These are phyloP conservation scores for Tolypocladium album DNA, from an alignment of 2,329 filamentous ascomycete genomes.

Conservation along the genomic window DNA sequence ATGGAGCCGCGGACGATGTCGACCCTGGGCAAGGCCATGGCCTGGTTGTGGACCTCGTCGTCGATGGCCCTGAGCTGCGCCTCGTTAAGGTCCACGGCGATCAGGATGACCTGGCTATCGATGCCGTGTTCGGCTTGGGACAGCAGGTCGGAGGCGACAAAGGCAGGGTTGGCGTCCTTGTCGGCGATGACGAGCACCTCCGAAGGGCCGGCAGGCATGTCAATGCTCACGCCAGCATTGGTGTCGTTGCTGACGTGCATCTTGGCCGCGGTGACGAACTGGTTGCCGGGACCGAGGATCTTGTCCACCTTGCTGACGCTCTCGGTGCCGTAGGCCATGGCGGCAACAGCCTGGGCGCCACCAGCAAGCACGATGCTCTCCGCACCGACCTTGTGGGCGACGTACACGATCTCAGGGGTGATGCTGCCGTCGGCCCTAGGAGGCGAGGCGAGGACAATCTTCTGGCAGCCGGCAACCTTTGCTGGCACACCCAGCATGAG, in stretches of 20 bases:
- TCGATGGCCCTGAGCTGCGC: conserved; percentile 72
- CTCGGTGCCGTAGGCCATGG: conserved; percentile 95
- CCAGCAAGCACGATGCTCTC: conserved; percentile 93
- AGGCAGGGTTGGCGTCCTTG: conserved; percentile 76
- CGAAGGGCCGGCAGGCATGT: conserved; percentile 95
- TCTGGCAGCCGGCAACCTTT: conserved; percentile 93
- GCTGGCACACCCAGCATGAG: conserved; percentile 97
- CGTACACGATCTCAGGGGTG: conserved; percentile 95
- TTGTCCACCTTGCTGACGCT: conserved; percentile 96
- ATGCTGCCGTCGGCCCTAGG: conserved; percentile 81
- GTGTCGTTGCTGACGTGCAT: conserved; percentile 98
- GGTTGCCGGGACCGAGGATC: conserved; percentile 94
- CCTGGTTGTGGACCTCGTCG: conserved; percentile 81
- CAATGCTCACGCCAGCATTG: conserved; percentile 86
- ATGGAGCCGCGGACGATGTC: conserved; percentile 90
- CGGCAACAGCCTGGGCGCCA: conserved; percentile 89
- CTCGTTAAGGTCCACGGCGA: conserved; percentile 72
- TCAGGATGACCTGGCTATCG: conserved; percentile 88
- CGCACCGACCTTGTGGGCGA: conserved; percentile 91
- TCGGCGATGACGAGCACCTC: conserved; percentile 97
- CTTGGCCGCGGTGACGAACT: conserved; percentile 97
- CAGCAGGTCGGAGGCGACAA: conserved; percentile 88
- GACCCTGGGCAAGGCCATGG: conserved; percentile 75
- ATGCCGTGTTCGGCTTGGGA: conserved; percentile 95
- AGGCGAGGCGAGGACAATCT: conserved; percentile 86